These are phyloP conservation scores for Haberlea rhodopensis DNA, from an alignment of 257 asterid species.

Conservation along the genomic window DNA sequence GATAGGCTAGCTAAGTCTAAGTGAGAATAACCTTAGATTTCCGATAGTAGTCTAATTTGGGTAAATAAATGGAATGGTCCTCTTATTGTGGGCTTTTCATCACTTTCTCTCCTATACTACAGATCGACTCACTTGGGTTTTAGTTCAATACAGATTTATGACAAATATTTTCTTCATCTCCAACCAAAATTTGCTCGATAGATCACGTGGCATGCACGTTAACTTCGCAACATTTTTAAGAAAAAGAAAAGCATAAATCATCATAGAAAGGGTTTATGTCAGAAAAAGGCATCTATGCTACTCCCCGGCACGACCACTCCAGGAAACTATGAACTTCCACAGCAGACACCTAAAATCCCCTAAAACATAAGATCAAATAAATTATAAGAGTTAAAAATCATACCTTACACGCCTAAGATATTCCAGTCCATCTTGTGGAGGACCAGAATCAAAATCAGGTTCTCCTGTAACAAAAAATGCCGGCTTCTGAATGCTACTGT, in stretches of 20 bases:
- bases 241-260: too few species aligned
- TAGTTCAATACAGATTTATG: not conserved
- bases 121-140: not conserved
- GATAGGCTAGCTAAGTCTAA: not conserved
- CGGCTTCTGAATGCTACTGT: too few species aligned
- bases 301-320: too few species aligned
- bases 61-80: not conserved
- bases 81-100: not conserved
- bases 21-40: not conserved
- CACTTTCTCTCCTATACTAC: not conserved
- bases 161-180: not conserved
- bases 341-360: not conserved
- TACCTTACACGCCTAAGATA: conserved; percentile 98
- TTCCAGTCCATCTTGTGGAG: conserved; percentile 93
- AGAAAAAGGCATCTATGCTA: too few species aligned
- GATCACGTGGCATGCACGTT: not conserved
- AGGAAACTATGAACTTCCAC: not conserved
- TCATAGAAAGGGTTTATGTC: not conserved
- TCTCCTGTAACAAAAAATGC: too few species aligned
- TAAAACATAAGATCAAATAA: too few species aligned
- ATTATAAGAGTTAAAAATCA: conserved; percentile 23
- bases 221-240: not conserved
- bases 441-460: conserved; percentile 18
- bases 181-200: not conserved
- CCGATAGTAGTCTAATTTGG: not conserved